Conservation (phyloP, 2,329 filamentous ascomycete species). For the Hypoxylon sp. region DNA sequence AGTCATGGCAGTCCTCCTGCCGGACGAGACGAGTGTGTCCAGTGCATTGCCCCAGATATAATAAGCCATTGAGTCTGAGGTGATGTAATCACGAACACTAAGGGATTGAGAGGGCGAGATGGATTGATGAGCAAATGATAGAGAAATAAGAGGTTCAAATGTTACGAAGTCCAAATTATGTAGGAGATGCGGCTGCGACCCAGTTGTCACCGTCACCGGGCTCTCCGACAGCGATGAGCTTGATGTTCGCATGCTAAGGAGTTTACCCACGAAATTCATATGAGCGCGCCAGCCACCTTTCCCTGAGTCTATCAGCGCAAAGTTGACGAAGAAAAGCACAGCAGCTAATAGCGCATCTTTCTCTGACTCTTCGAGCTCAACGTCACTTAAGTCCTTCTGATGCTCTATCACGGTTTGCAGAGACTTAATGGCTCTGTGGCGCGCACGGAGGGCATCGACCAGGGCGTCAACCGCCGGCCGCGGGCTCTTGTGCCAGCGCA, state of each 20-base stretch:
- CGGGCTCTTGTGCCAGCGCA: constrained; percentile 41
- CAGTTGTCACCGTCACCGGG: background rate
- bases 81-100: constrained; percentile 57
- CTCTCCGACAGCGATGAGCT: background rate
- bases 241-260: constrained; percentile 47
- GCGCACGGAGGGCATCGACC: constrained; percentile 61
- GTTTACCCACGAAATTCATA: constrained; percentile 59
- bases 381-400: constrained; percentile 14
- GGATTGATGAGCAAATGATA: constrained; percentile 2
- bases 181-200: background rate
- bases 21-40: constrained; percentile 56
- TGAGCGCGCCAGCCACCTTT: constrained; percentile 61
- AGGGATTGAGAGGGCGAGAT: constrained; percentile 6
- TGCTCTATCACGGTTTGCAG: constrained; percentile 56
- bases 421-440: constrained; percentile 61
- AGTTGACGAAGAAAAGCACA: constrained; percentile 65
- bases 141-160: constrained; percentile 11
- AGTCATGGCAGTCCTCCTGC: background rate
- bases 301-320: constrained; percentile 63
- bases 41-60: constrained; percentile 51
- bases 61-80: constrained; percentile 59
- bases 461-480: constrained; percentile 53
- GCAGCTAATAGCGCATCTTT: constrained; percentile 62
- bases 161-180: background rate
- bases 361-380: constrained; percentile 55